These are phyloP conservation scores for Mimosa bimucronata DNA, from an alignment of 306 rosid species.

Conservation along the genomic window DNA sequence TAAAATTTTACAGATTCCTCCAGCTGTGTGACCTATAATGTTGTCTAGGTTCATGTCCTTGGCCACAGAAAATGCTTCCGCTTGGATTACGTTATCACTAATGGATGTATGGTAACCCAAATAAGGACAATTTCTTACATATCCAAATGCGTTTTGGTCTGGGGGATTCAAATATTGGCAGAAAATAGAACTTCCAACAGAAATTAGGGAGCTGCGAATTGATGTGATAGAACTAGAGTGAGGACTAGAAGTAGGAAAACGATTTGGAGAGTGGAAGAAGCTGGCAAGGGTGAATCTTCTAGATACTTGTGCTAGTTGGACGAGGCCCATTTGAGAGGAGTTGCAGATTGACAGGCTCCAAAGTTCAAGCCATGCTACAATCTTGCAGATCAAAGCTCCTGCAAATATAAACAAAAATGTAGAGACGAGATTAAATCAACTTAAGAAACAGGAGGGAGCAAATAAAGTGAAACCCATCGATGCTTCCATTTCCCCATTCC, in stretches of 20 bases:
- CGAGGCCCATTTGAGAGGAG: conserved; percentile 47
- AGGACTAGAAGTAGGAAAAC: conserved; percentile 2
- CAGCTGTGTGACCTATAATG: conserved; percentile 28
- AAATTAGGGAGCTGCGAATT: conserved; percentile 19
- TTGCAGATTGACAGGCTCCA: not conserved
- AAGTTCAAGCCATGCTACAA: not conserved
- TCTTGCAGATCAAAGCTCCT: not conserved
- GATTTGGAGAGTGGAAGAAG: conserved; percentile 29
- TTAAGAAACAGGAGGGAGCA: not conserved
- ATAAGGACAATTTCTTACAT: conserved; percentile 6
- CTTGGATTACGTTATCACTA: not conserved
- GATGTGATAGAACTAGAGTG: conserved; percentile 18
- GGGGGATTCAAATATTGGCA: conserved; percentile 8
- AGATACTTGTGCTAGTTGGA: conserved; percentile 34
- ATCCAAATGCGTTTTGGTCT: conserved; percentile 15
- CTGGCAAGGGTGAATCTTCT: conserved; percentile 27
- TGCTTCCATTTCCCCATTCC: not conserved
- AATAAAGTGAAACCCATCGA: not conserved
- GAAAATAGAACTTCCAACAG: conserved; percentile 19
- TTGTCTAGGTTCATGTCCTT: conserved; percentile 34
- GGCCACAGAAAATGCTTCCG: conserved; percentile 24
- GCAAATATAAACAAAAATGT: not conserved
- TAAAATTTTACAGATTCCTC: conserved; percentile 54
- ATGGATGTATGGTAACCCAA: conserved; percentile 28
- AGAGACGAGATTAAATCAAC: not conserved